Evolutionary conservation across 805 yeast species (phyloP).

Genomic region (Schwanniomyces polymorphus): DNA sequence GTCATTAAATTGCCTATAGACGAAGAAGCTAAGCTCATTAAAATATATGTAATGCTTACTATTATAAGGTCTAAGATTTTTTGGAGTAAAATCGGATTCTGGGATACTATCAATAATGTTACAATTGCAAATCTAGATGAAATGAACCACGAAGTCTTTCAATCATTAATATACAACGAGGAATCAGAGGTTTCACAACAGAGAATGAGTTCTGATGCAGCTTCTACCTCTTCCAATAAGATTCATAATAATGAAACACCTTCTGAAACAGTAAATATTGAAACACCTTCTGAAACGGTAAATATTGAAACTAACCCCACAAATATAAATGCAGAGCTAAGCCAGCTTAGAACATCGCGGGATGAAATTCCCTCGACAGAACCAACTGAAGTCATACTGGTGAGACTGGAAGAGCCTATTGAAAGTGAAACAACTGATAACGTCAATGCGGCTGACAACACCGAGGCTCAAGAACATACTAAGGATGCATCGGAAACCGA

Average conservation of each 20-base stretch:
- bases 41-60: constrained; percentile 51
- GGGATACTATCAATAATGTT: constrained; percentile 54
- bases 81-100: constrained; percentile 82
- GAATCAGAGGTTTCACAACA: neutral
- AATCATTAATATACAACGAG: constrained; percentile 7
- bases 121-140: constrained; percentile 27
- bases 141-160: constrained; percentile 18
- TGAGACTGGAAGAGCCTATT: neutral
- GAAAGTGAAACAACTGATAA: too few species aligned
- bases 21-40: constrained; percentile 37
- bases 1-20: constrained; percentile 10
- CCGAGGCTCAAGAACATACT: neutral
- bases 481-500: neutral
- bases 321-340: too few species aligned
- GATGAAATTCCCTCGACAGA: neutral
- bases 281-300: neutral
- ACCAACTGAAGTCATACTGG: neutral
- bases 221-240: neutral
- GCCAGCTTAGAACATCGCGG: neutral
- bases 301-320: too few species aligned
- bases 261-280: too few species aligned
- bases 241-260: too few species aligned
- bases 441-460: neutral
- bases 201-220: neutral
- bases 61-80: constrained; percentile 71